Evolutionary conservation across 2,329 filamentous ascomycete species (phyloP).

Genomic region (Aspergillus ustus): DNA sequence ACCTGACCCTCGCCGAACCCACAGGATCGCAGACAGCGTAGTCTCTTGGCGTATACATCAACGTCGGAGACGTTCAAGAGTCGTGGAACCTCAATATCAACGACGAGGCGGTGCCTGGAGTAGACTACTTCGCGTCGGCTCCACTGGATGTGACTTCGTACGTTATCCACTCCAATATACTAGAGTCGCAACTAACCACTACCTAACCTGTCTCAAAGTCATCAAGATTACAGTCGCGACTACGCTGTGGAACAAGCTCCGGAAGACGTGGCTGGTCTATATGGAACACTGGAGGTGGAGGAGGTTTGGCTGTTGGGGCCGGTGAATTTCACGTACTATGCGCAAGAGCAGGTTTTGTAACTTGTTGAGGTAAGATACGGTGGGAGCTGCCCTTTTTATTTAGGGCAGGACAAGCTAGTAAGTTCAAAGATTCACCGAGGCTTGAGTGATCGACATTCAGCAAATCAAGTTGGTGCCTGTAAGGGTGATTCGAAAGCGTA

Average conservation of each 20-base stretch:
- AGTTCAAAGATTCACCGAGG: not conserved
- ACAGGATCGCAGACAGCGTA: not conserved
- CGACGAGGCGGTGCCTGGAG: not conserved
- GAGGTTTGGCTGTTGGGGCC: slow-evolving; percentile 4
- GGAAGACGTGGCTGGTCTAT: slow-evolving; percentile 9
- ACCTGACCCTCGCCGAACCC: not conserved
- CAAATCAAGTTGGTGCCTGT: no score
- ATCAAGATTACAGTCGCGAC: slow-evolving; percentile 11
- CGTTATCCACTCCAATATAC: not conserved
- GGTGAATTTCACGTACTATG: not conserved
- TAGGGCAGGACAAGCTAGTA: not conserved
- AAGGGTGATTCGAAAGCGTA: not conserved
- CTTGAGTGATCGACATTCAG: not conserved
- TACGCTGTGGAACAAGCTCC: slow-evolving; percentile 12
- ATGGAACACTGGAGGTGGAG: slow-evolving; percentile 2
- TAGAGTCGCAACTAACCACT: not conserved
- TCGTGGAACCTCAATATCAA: not conserved
- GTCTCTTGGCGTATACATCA: not conserved
- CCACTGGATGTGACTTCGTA: not conserved
- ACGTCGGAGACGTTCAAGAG: not conserved
- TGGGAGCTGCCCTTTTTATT: not conserved
- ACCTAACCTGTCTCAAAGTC: not conserved
- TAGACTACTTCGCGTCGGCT: not conserved
- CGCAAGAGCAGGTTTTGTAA: not conserved
- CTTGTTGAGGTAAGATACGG: not conserved